phyloP scores from a whole-genome alignment of 2,329 filamentous ascomycete genomes.

The Pestalotiopsis sp. region DNA sequence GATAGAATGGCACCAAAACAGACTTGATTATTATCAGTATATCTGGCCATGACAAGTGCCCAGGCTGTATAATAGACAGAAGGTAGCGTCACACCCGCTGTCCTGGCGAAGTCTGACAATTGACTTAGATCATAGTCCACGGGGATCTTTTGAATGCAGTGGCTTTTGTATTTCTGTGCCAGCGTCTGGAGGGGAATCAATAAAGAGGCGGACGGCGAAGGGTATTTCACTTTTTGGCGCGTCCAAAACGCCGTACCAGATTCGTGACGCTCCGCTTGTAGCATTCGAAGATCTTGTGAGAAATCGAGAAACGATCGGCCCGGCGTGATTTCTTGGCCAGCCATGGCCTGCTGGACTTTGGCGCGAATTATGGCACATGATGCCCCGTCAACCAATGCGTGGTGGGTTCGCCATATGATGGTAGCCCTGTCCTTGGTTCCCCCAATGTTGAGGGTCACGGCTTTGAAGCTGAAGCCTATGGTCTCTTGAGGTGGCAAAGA shows the following conservation, averaged over 20 bases:
- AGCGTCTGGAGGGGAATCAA: neutral
- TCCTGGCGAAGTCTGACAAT: neutral
- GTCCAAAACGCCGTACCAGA: neutral
- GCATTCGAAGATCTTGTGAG: neutral
- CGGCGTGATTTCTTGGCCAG: neutral
- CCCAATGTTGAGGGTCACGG: neutral
- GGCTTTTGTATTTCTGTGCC: neutral
- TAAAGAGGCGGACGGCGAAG: neutral
- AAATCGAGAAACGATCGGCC: neutral
- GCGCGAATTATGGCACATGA: neutral
- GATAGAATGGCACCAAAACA: constrained; percentile 36
- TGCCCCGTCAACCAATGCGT: neutral
- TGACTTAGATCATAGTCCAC: neutral
- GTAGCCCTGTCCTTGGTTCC: neutral
- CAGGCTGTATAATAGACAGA: constrained; percentile 28
- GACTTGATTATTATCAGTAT: constrained; percentile 31
- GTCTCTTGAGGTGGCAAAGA: neutral
- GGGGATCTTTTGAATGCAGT: neutral
- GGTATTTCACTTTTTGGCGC: neutral
- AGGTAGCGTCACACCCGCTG: neutral
- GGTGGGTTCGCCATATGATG: neutral
- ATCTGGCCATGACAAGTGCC: constrained; percentile 32
- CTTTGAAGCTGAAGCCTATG: neutral
- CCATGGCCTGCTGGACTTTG: neutral
- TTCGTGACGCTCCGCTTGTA: neutral